Evolutionary conservation across 768 basidiomycete genomes (phyloP), one percentile per base, ranked within the genome.

Genomic region (Pulveroboletus sp.): DNA sequence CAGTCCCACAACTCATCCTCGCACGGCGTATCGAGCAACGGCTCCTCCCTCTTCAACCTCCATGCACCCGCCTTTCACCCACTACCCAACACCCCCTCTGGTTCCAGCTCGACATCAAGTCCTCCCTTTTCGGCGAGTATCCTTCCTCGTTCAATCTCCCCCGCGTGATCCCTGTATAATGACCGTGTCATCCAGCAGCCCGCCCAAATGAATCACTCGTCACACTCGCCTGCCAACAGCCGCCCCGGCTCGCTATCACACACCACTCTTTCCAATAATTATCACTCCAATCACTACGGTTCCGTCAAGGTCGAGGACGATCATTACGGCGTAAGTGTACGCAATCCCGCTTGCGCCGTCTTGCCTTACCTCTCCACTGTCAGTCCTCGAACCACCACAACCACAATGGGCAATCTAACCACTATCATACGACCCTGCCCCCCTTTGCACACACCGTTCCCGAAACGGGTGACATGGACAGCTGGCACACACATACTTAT

Each of bases 111-210:
- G 20, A 84, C 84, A 6, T 85, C 84, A 23, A 87, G 82, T 56
- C 84, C 85, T 48, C 84, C 86, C n/a, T 89, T 87, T 75, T 90
- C 88, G 85, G 87, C 80, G 82, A 87, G 88, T 87, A 64, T 76
- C 75, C 64, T 74, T 76, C 72, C 69, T 68, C 72, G 56, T 49
- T 58, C 56, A 62, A 60, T 57, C 47, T 40, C 65, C 57, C 61
- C 54, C 52, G 59, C 27, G 50, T 53, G 60, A 55, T 61, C 50
- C 62, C 57, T 66, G 76, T 81, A 80, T 55, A 55, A 41, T 85
- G 71, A 82, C 75, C 58, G 59, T 56, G 25, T 47, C 16, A 62
- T 64, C 66, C 68, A 74, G 71, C 73, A 86, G 84, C 85, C 85
- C 60, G 69, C 79, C 51, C 80, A 81, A 68, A 82, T 87, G 72